A percentile compares a stretch with the other conserved stretches of the same genome.
Evolutionary conservation across 805 yeast genomes (phyloP).

Genomic region (Sungouiozyma ichnusensis): DNA sequence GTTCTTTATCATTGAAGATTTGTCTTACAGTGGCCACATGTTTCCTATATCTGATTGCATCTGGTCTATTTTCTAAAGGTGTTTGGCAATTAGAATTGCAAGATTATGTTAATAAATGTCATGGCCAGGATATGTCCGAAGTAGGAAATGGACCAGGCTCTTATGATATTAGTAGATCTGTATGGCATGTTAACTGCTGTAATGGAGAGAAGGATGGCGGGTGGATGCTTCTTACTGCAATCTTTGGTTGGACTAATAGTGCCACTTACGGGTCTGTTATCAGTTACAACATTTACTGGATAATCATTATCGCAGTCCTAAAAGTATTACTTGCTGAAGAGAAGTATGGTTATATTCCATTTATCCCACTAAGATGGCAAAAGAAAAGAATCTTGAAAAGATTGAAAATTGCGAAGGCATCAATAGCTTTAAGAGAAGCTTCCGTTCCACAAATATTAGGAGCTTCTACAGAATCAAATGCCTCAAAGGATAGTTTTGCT

Average conservation of each 20-base stretch:
- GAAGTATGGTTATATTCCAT: conserved; percentile 46
- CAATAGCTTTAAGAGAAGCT: conserved; percentile 14
- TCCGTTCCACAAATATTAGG: neutral
- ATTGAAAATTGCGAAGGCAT: conserved; percentile 21
- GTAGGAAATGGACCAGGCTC: conserved; percentile 91
- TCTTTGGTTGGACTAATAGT: conserved; percentile 89
- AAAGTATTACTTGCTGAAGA: conserved; percentile 42
- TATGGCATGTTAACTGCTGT: conserved; percentile 95
- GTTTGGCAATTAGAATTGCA: conserved; percentile 86
- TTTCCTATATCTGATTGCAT: conserved; percentile 72
- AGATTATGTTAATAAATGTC: conserved; percentile 58
- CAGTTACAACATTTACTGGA: conserved; percentile 68
- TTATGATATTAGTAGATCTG: conserved; percentile 64
- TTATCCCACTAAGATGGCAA: conserved; percentile 54
- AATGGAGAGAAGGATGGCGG: conserved; percentile 86
- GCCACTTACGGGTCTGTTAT: conserved; percentile 84
- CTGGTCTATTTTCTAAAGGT: conserved; percentile 78
- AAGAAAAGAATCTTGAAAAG: conserved; percentile 38
- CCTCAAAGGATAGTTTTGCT: conserved; percentile 19
- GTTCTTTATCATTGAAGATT: conserved; percentile 61
- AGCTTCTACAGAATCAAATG: conserved; percentile 6
- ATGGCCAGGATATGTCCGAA: conserved; percentile 79
- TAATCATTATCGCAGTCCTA: conserved; percentile 35
- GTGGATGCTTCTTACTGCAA: conserved; percentile 85
- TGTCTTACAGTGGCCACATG: conserved; percentile 70